Percentiles rank a stretch among this genome's conserved stretches.
Evolutionary conservation across 2,329 filamentous ascomycete genomes (phyloP).

Genomic region (Venturia aucupariae): DNA sequence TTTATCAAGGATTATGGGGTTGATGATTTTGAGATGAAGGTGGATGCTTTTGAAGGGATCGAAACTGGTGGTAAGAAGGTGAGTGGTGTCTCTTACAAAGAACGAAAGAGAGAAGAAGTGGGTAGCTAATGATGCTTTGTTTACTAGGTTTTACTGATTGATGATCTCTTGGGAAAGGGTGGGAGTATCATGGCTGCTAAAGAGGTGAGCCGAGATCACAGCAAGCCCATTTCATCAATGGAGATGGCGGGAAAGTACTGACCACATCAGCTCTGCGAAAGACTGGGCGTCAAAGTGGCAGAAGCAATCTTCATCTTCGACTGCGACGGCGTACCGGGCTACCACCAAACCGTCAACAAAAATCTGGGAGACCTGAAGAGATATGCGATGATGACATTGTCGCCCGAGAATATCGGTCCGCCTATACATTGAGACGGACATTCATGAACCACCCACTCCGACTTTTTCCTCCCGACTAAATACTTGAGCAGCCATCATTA

Average conservation of each 20-base stretch:
- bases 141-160: neutral
- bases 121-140: neutral
- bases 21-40: neutral
- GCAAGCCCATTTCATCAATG: neutral
- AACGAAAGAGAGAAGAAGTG: too few species aligned
- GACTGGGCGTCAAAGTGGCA: neutral
- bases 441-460: too few species aligned
- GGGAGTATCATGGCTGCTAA: constrained; percentile 5
- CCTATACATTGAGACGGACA: neutral
- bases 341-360: neutral
- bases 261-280: neutral
- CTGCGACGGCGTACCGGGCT: neutral
- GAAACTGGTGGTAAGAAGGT: neutral
- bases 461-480: too few species aligned
- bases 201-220: neutral
- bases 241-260: too few species aligned
- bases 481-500: too few species aligned
- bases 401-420: neutral
- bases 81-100: neutral
- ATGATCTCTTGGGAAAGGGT: neutral
- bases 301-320: constrained; percentile 4
- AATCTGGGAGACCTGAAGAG: neutral
- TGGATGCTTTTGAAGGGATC: neutral
- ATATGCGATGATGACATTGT: neutral
- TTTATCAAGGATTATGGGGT: neutral